These are phyloP conservation scores for Tulasnella sp. DNA, from an alignment of 768 basidiomycete species.

Conservation along the genomic window DNA sequence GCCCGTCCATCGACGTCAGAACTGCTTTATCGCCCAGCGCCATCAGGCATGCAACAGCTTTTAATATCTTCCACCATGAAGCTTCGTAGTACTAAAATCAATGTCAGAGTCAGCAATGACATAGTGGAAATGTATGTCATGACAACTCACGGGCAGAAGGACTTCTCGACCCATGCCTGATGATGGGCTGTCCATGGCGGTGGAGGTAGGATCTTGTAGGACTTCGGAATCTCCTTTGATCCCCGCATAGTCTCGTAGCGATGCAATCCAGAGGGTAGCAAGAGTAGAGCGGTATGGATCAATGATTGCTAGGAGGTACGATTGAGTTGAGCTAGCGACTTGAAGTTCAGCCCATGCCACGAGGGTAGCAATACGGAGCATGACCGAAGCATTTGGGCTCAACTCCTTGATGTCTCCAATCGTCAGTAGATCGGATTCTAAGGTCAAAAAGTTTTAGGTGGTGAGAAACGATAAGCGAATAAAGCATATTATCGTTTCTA, in stretches of 20 bases:
- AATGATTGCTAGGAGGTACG: slow-evolving; percentile 70
- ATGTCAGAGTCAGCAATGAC: slow-evolving; percentile 13
- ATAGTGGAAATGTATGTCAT: neutral
- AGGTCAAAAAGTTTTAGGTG: neutral
- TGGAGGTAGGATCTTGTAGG: slow-evolving; percentile 60
- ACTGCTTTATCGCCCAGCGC: slow-evolving; percentile 54
- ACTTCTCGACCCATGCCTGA: slow-evolving; percentile 86
- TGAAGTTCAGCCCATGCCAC: slow-evolving; percentile 94
- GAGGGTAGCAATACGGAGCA: slow-evolving; percentile 84
- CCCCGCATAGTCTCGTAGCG: slow-evolving; percentile 85
- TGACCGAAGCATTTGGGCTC: slow-evolving; percentile 88
- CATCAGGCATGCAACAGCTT: slow-evolving; percentile 78
- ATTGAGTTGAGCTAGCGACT: slow-evolving; percentile 60
- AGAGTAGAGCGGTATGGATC: slow-evolving; percentile 67
- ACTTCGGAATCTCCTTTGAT: slow-evolving; percentile 84
- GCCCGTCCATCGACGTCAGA: slow-evolving; percentile 73
- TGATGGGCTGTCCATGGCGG: slow-evolving; percentile 70
- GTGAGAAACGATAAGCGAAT: no score
- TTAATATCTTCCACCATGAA: slow-evolving; percentile 72
- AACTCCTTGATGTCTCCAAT: slow-evolving; percentile 79
- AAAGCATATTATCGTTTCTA: slow-evolving; percentile 12
- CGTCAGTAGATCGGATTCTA: slow-evolving; percentile 74
- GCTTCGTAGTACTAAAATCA: slow-evolving; percentile 67
- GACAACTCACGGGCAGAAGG: slow-evolving; percentile 63
- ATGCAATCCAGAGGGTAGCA: slow-evolving; percentile 77